Evolutionary conservation across 2,329 filamentous ascomycete species (phyloP), one percentile per base, ranked within the genome.

Genomic region (Helicocarpus griseus): DNA sequence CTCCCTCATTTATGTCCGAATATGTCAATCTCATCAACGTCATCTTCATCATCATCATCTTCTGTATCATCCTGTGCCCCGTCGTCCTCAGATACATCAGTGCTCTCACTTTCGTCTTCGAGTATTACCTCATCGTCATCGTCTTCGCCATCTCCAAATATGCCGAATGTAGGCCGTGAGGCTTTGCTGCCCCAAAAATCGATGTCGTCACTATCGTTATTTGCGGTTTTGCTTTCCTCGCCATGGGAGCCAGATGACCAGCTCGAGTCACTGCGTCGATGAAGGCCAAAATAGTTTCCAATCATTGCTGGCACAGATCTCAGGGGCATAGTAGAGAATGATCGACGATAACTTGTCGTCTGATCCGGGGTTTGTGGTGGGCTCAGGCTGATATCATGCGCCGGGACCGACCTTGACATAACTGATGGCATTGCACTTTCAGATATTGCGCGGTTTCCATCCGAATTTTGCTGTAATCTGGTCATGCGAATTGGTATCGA

Each of bases 141-240:
- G 13, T 60, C 60, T 14, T 59, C 60, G 5, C 54, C 55, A 51
- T 66, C 61, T 3, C 63, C 57, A 46, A 70, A 63, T 29, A 70
- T 63, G 5, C 65, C 58, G 57, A 69, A 69, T 50, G 61, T 63
- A 48, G 66, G 65, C 41, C 64, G 63, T 21, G 75, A 69, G 62
- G 72, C 74, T 11, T 73, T 69, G 14, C 58, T 56, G 43, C 75
- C 75, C 78, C 80, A 83, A 47, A 84, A 75, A 28, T 77, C 75
- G 28, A 83, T 72, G 5, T 72, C 72, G 11, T 71, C 67, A 8
- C 66, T 60, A 63, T 60, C 56, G 8, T 69, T 67, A 57, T 56
- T 49, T 53, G 56, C 44, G 31, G 19, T 4, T 11, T 26, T 49
- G 47, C 24, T 39, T 5, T 31, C 24, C 11, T 41, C 24, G 11